These are phyloP conservation scores for Candida yuanshanica DNA, from an alignment of 805 yeast species.

Conservation along the genomic window DNA sequence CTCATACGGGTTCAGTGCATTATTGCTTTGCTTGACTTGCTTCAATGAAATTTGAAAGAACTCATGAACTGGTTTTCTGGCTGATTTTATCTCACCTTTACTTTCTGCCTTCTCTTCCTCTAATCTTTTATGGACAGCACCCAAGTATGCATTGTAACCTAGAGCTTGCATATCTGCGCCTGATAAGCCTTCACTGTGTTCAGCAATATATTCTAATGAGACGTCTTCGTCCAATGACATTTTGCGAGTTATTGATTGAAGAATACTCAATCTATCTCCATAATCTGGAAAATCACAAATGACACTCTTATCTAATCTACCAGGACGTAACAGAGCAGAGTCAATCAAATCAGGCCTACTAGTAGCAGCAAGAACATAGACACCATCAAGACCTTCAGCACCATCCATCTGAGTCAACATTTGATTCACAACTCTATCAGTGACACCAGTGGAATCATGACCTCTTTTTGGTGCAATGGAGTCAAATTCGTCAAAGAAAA, in stretches of 20 bases:
- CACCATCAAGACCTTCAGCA: constrained; percentile 96
- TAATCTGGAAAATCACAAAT: constrained; percentile 80
- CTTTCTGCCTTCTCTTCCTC: constrained; percentile 35
- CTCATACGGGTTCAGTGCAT: constrained; percentile 32
- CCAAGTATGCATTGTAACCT: constrained; percentile 84
- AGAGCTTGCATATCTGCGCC: constrained; percentile 96
- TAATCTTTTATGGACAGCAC: constrained; percentile 72
- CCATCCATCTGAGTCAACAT: constrained; percentile 98
- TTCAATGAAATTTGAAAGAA: constrained; percentile 37
- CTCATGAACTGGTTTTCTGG: constrained; percentile 25
- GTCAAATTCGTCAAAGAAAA: constrained; percentile 94
- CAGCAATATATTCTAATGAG: constrained; percentile 50
- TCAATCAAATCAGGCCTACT: constrained; percentile 94
- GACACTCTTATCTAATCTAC: constrained; percentile 88
- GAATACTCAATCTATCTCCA: constrained; percentile 69
- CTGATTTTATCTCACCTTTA: constrained; percentile 14
- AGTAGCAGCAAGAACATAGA: constrained; percentile 93
- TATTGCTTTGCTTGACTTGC: constrained; percentile 10
- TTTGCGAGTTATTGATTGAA: constrained; percentile 50
- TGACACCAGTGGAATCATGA: constrained; percentile 95
- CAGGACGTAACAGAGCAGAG: constrained; percentile 91
- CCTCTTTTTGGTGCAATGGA: constrained; percentile 98
- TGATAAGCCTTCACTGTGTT: constrained; percentile 66
- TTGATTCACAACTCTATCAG: constrained; percentile 96
- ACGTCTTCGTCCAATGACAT: constrained; percentile 52